Evolutionary conservation across 129 eudicot species (phyloP), one percentile per base, ranked within the genome.

Genomic region (Logfia minima): DNA sequence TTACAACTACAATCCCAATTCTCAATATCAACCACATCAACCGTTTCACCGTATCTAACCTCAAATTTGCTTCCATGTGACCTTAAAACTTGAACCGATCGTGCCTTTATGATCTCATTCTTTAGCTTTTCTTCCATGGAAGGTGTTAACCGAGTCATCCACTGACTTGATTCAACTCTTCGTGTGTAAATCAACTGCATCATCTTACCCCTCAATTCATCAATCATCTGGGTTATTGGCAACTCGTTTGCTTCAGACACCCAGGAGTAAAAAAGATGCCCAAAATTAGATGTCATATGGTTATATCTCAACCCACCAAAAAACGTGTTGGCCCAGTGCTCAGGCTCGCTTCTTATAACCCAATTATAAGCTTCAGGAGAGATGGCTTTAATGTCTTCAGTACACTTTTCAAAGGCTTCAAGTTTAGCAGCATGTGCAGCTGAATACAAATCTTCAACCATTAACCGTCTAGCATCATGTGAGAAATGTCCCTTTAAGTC

Each of bases 1-100:
- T 86, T 83, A 83, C 90, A 86, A 32, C 85, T 83, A 75, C 90
- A 86, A 53, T 83, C 87, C 87, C 90, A 86, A 32, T 86, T 76
- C 66, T 83, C 90, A 11, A 86, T 78, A 32, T 86, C 83, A 29
- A 86, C 90, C 13, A 84, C 43, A 48, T 86, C 90, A 26, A 83
- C 74, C 18, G 79, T 73, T 63, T 84, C 79, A 58, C 84, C 84
- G 28, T 56, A 80, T 32, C 83, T 56, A 22, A 86, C 90, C 81
- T 86, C 90, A 32, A 86, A 86, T 39, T 80, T 86, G 74, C 83
- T 75, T 32, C 83, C 87, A n/a, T 83, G 83, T 9, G 85, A 78
- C 60, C 79, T 74, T 21, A 81, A 52, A 3, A 83, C 79, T 66
- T 86, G 87, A 34, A 83, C 82, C 17, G 87, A 64, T n/a, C 77